These are phyloP conservation scores for Verticillium nubilum DNA, from an alignment of 2,329 filamentous ascomycete species.

Conservation along the genomic window DNA sequence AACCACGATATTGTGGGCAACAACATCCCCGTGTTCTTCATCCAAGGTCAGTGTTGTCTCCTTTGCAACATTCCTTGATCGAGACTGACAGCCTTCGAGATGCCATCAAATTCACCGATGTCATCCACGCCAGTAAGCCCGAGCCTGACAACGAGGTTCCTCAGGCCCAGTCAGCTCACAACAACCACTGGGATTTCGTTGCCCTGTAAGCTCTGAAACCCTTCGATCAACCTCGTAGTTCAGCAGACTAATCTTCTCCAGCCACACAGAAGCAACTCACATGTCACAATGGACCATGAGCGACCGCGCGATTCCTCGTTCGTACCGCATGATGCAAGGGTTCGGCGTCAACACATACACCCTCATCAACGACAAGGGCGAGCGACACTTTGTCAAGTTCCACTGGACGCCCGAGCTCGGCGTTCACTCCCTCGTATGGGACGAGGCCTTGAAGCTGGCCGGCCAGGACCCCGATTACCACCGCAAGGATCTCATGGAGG, in stretches of 20 bases:
- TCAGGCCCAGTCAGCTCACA: constrained; percentile 65
- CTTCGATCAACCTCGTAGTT: not conserved
- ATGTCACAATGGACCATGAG: constrained; percentile 79
- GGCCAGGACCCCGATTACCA: constrained; percentile 80
- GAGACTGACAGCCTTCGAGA: constrained; percentile 46
- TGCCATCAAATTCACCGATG: constrained; percentile 61
- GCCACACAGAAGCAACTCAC: constrained; percentile 67
- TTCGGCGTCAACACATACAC: constrained; percentile 80
- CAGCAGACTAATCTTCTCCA: constrained; percentile 28
- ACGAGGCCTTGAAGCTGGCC: constrained; percentile 69
- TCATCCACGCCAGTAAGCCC: constrained; percentile 49
- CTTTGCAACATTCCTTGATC: too few relatives aligned
- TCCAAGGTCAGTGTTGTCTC: not conserved
- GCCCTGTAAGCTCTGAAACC: not conserved
- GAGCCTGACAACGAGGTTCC: constrained; percentile 67
- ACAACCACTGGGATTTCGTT: constrained; percentile 72
- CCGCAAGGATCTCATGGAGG: constrained; percentile 68
- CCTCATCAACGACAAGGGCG: constrained; percentile 61
- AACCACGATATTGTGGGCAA: constrained; percentile 61
- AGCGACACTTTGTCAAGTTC: constrained; percentile 73
- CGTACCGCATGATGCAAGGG: constrained; percentile 80
- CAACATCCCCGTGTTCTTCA: constrained; percentile 41
- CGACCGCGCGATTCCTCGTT: constrained; percentile 67
- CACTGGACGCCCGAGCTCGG: constrained; percentile 70
- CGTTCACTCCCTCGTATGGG: constrained; percentile 72